Evolutionary conservation across 768 basidiomycete species (phyloP).

Genomic region (Cystobasidium ongulense): DNA sequence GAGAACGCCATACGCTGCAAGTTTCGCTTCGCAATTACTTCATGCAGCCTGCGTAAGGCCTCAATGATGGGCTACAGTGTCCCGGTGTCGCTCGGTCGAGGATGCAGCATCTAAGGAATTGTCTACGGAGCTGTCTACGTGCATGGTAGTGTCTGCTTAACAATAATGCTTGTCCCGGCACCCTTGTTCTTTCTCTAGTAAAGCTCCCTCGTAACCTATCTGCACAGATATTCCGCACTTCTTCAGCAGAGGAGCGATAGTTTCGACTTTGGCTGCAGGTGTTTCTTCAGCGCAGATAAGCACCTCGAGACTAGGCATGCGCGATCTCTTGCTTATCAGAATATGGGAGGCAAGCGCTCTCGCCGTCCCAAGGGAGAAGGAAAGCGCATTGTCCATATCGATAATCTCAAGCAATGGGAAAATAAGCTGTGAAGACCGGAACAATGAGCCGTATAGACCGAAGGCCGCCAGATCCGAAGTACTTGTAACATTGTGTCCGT

Average conservation of each 20-base stretch:
- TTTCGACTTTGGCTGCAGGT: not conserved
- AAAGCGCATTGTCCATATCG: not conserved
- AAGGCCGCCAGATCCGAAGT: not conserved
- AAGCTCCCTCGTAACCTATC: not conserved
- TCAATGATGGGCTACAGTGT: no score
- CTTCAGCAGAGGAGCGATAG: not conserved
- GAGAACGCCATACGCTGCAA: no score
- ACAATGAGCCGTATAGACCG: not conserved
- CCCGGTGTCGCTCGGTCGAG: no score
- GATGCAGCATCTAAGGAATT: no score
- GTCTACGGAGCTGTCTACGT: no score
- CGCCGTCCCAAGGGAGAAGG: not conserved
- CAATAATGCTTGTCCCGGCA: no score
- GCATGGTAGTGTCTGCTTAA: no score
- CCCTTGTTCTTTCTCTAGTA: no score
- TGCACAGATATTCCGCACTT: not conserved
- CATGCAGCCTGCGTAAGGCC: no score
- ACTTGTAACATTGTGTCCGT: not conserved
- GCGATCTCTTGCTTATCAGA: not conserved
- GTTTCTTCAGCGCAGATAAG: not conserved
- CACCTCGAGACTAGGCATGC: not conserved
- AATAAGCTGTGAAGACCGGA: not conserved
- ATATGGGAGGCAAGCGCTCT: not conserved
- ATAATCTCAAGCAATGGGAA: not conserved
- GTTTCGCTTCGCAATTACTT: no score